Base-by-base conservation (phyloP, 1,139 yeast genomes). In the Magnusiomyces clavatus region DNA sequence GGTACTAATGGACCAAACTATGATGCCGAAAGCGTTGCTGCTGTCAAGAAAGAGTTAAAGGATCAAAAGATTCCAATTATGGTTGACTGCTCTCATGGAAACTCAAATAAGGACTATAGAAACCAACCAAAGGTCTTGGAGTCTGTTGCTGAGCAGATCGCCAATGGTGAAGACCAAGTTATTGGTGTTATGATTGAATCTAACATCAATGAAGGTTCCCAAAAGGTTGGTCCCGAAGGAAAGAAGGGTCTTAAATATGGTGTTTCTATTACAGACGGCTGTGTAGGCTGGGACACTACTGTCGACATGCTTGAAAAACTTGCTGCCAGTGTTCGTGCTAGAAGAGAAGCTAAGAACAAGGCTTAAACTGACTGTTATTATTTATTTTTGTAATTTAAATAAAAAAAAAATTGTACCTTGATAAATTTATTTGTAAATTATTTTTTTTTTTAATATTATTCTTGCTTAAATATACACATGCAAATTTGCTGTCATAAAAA, bases 21-120 rank as follows among this genome's bases (percentile, higher is more conserved):
- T 69, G 97, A 90, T 66, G 82, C 82, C 53, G 80, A 76, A 56
- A 79, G 83, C 17, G 90, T 92, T 14, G 70, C 74, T 48, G 79
- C 77, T 51, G 88, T 95, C 45, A 80, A 84, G 65, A 80, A 71
- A 16, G 81, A 82, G 60, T 75, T 90, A 58, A 68, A 66, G 44
- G 79, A 81, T 61, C 77, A 85, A 34, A 78, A 80, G 47, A 72
- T 82, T 35, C 79, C 94, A 69, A 86, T 92, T 65, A 92, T 92
- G 97, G 83, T 92, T 57, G 98, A 92, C 71, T 92, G 97, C 68
- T 89, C 97, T 43, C 98, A 92, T 67, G 98, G 96, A 58, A 92
- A 92, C 75, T 87, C 97, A 48, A 80, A 77, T 65, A 92, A 92
- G 69, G 83, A 92, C 71, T 90, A 82, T 77, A 80, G 77, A 64